phyloP scores from a whole-genome alignment of 2,329 filamentous ascomycete species.

The Epichloe amarillans region DNA sequence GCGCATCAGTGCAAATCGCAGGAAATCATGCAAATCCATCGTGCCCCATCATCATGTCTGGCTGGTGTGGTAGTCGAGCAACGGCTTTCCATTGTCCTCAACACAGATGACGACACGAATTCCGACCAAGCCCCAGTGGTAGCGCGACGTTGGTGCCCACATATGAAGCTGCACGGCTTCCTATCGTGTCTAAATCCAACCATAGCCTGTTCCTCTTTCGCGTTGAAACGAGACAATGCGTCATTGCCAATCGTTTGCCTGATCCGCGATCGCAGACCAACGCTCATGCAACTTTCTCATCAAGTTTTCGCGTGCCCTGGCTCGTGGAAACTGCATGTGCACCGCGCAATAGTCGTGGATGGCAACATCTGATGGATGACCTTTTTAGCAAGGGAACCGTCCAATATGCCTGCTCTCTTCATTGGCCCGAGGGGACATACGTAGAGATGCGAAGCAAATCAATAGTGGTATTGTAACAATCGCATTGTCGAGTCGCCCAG shows the following conservation, averaged over 20 bases:
- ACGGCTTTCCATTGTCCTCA: too few species aligned
- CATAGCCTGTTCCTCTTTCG: constrained; percentile 2
- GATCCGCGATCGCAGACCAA: background rate
- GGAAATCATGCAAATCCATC: background rate
- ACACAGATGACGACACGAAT: too few species aligned
- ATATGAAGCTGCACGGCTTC: background rate
- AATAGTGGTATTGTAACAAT: background rate
- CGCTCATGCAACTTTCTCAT: background rate
- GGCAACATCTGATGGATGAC: background rate
- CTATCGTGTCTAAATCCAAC: constrained; percentile 1
- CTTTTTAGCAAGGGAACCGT: too few species aligned
- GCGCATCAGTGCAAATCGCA: background rate
- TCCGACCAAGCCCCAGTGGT: background rate
- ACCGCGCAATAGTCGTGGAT: background rate
- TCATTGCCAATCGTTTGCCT: background rate
- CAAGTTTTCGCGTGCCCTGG: background rate
- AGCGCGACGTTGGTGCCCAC: background rate
- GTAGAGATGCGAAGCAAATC: background rate
- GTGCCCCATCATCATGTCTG: background rate
- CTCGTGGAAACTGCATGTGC: background rate
- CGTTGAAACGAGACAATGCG: constrained; percentile 4
- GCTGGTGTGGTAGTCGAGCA: background rate
- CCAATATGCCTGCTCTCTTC: too few species aligned
- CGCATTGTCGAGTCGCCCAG: background rate
- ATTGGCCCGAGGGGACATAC: background rate